Percentiles rank a stretch among this genome's conserved stretches.
Evolutionary conservation across 371 early-diverging fungal species (phyloP).

Genomic region (Mortierella sp.): DNA sequence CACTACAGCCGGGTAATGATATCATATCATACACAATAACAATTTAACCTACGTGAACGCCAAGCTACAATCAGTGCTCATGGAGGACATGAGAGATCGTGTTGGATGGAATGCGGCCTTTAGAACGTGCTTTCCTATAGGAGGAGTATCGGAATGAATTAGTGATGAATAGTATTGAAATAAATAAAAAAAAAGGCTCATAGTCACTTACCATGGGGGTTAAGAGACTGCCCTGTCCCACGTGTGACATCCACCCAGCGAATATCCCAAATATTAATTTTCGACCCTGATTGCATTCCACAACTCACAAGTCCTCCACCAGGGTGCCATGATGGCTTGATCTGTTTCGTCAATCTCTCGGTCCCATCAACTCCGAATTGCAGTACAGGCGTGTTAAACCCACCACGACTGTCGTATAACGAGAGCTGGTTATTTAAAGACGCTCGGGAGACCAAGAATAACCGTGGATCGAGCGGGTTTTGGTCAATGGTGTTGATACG

Average conservation of each 20-base stretch:
- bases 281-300: slow-evolving; percentile 38
- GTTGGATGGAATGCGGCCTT: slow-evolving; percentile 47
- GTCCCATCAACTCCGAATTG: slow-evolving; percentile 35
- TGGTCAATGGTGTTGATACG: slow-evolving; percentile 35
- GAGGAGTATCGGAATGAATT: neutral
- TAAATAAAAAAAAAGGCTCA: neutral
- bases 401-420: slow-evolving; percentile 29
- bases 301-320: slow-evolving; percentile 38
- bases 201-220: slow-evolving; percentile 28
- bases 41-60: slow-evolving; percentile 36
- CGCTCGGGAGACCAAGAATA: slow-evolving; percentile 39
- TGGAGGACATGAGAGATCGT: slow-evolving; percentile 39
- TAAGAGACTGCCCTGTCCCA: slow-evolving; percentile 42
- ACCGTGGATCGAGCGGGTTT: slow-evolving; percentile 38
- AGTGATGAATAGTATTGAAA: neutral
- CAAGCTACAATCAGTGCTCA: slow-evolving; percentile 41
- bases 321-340: slow-evolving; percentile 49
- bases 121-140: slow-evolving; percentile 40
- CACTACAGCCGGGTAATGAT: no score
- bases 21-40: neutral
- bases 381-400: slow-evolving; percentile 27
- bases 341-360: slow-evolving; percentile 35
- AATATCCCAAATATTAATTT: slow-evolving; percentile 54
- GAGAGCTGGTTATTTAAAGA: slow-evolving; percentile 32
- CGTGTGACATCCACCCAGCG: slow-evolving; percentile 51